Evolutionary conservation across 2,329 filamentous ascomycete genomes (phyloP), one percentile per base, ranked within the genome.

Genomic region (Torrubiella hemipterigena): DNA sequence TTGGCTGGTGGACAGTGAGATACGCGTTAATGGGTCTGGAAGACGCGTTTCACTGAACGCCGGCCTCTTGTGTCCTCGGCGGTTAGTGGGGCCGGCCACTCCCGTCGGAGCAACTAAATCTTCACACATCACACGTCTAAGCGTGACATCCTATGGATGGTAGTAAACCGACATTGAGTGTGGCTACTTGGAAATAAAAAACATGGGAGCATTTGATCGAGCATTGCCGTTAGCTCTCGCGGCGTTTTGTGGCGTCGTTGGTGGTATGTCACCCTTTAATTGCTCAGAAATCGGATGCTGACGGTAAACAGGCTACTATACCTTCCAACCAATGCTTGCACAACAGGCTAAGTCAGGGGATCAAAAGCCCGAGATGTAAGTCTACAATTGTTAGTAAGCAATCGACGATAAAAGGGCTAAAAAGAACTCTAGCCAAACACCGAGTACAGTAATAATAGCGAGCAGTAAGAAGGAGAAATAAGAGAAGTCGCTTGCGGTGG

Each of bases 201-300:
- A 29, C 26, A 56, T 58, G 51, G 47, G 48, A 30, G 52, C 42
- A n/a, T 46, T 56, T 27, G 46, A 55, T 30, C 50, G 47, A 36
- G 50, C 46, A 4, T 32, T 58, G 17, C 55, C 55, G 7, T 31
- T 55, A 30, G 54, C 48, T 15, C 37, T 59, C 20, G 50, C 55
- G 10, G 39, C 52, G 8, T 57, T 59, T 34, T 56, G 46, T 16
- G 55, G 55, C 18, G 48, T 59, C 18, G 35, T 54, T 25, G 51
- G 55, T 35, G 55, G 55, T 57, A 21, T 34, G 50, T 43, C 13
- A 24, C 5, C 10, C 17, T 18, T n/a, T 11, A 9, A 29, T 21
- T 16, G 8, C 16, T 17, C 29, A 14, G 4, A 4, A 12, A 3
- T 25, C 16, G 16, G 7, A 23, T 19, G 11, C 29, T 35, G 17